Evolutionary conservation across 2,329 filamentous ascomycete genomes (phyloP).

Genomic region (Fusarium sp.): DNA sequence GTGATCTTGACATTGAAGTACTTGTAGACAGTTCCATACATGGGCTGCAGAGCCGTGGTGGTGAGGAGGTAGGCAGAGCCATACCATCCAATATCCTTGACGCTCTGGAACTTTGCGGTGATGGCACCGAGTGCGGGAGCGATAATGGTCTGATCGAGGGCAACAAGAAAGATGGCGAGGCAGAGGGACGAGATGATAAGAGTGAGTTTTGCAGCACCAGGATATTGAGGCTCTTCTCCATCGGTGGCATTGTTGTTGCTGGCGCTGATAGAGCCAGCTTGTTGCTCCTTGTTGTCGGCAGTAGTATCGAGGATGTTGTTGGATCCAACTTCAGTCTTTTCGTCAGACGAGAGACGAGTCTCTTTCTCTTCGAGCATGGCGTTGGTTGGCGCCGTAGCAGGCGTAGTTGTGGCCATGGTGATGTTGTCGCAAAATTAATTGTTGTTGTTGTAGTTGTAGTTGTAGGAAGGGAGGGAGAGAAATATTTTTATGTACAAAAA

Average conservation of each 20-base stretch:
- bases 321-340: slow-evolving; percentile 52
- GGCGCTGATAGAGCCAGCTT: slow-evolving; percentile 15
- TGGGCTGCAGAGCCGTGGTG: slow-evolving; percentile 63
- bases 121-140: slow-evolving; percentile 67
- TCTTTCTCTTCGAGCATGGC: slow-evolving; percentile 44
- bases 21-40: slow-evolving; percentile 65
- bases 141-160: slow-evolving; percentile 66
- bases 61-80: slow-evolving; percentile 64
- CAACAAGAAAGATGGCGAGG: slow-evolving; percentile 63
- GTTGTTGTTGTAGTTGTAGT: no score
- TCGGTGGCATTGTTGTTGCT: background rate
- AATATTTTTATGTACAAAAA: slow-evolving; percentile 3
- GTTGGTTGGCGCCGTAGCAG: slow-evolving; percentile 31
- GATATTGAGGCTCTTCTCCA: slow-evolving; percentile 52
- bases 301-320: slow-evolving; percentile 39
- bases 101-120: slow-evolving; percentile 59
- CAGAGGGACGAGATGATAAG: slow-evolving; percentile 61
- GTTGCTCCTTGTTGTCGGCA: slow-evolving; percentile 33
- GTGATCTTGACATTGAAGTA: slow-evolving; percentile 63
- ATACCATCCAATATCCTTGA: slow-evolving; percentile 67
- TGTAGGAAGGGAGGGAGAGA: no score
- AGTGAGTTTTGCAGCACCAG: slow-evolving; percentile 55
- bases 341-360: slow-evolving; percentile 48
- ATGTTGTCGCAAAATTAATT: background rate
- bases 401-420: slow-evolving; percentile 33